Evolutionary conservation across 805 yeast genomes (phyloP).

Genomic region (Tetrapisispora phaffii): DNA sequence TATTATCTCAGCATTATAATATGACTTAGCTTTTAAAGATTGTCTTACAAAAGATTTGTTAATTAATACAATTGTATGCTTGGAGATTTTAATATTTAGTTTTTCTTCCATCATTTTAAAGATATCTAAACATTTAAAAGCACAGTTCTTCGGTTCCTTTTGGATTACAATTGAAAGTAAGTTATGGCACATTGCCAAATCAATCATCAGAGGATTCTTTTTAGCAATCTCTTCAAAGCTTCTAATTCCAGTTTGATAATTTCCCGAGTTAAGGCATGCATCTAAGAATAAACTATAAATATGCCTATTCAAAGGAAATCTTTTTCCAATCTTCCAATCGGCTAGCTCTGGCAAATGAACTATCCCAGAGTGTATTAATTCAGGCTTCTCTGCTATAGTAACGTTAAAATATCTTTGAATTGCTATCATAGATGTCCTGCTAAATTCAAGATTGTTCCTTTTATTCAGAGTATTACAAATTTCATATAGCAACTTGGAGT

Average conservation of each 20-base stretch:
- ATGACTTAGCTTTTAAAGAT: slow-evolving; percentile 12
- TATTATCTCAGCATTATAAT: slow-evolving; percentile 6
- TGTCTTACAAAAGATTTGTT: slow-evolving; percentile 22
- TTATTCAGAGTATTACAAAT: slow-evolving; percentile 14
- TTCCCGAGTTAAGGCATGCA: slow-evolving; percentile 9
- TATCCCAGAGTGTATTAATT: neutral
- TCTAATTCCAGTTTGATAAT: slow-evolving; percentile 14
- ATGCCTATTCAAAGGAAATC: slow-evolving; percentile 10
- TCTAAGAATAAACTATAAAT: slow-evolving; percentile 17
- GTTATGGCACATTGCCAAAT: slow-evolving; percentile 15
- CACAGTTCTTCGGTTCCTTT: slow-evolving; percentile 13
- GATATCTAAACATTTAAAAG: slow-evolving; percentile 9
- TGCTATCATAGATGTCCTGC: slow-evolving; percentile 6
- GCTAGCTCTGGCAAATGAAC: slow-evolving; percentile 10
- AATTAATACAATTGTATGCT: slow-evolving; percentile 14
- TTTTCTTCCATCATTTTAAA: slow-evolving; percentile 9
- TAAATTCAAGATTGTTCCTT: slow-evolving; percentile 6
- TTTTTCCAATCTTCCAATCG: slow-evolving; percentile 10
- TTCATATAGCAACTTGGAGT: slow-evolving; percentile 19
- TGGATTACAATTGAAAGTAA: slow-evolving; percentile 8
- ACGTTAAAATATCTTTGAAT: slow-evolving; percentile 13
- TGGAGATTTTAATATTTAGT: slow-evolving; percentile 6
- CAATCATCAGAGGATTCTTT: slow-evolving; percentile 9
- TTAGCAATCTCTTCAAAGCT: slow-evolving; percentile 6
- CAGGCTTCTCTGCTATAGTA: neutral